Percentiles rank a stretch among this genome's conserved stretches.
Evolutionary conservation across 164 flowering plant genomes (phyloP).

Genomic region (Piper longum): DNA sequence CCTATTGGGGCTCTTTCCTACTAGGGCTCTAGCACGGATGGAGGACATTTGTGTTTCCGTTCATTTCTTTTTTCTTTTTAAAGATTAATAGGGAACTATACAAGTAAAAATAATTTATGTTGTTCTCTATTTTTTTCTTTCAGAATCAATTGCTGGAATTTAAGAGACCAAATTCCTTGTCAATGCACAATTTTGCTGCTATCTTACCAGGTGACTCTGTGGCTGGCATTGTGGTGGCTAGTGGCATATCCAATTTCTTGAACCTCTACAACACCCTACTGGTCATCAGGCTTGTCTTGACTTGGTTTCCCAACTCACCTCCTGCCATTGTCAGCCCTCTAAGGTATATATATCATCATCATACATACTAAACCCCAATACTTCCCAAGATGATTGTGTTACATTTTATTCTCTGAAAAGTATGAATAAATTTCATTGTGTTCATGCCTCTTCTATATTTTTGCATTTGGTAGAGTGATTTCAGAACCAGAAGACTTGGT

Average conservation of each 20-base stretch:
- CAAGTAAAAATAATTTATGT: neutral
- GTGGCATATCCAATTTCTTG: slow-evolving; percentile 72
- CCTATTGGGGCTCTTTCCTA: no score
- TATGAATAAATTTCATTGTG: no score
- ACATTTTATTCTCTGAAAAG: no score
- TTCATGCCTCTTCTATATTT: no score
- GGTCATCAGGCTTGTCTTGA: slow-evolving; percentile 79
- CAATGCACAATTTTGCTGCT: slow-evolving; percentile 68
- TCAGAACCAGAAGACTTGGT: no score
- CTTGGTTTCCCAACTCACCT: slow-evolving; percentile 96
- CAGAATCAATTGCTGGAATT: slow-evolving; percentile 32
- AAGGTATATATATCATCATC: slow-evolving; percentile 34
- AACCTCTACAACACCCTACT: slow-evolving; percentile 73
- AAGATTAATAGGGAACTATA: no score
- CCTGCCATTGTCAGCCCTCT: slow-evolving; percentile 85
- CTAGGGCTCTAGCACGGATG: no score
- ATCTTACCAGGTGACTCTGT: slow-evolving; percentile 88
- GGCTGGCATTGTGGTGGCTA: slow-evolving; percentile 76
- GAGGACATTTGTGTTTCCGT: no score
- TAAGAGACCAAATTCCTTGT: slow-evolving; percentile 17
- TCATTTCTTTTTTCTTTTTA: no score
- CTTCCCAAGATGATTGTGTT: no score
- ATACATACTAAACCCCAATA: neutral
- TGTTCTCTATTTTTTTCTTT: slow-evolving; percentile 10
- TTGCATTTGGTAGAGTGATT: no score